Percentiles rank a stretch among this genome's conserved stretches.
phyloP scores from a whole-genome alignment of 345 rosid genomes.

The Euphorbia pulcherrima region DNA sequence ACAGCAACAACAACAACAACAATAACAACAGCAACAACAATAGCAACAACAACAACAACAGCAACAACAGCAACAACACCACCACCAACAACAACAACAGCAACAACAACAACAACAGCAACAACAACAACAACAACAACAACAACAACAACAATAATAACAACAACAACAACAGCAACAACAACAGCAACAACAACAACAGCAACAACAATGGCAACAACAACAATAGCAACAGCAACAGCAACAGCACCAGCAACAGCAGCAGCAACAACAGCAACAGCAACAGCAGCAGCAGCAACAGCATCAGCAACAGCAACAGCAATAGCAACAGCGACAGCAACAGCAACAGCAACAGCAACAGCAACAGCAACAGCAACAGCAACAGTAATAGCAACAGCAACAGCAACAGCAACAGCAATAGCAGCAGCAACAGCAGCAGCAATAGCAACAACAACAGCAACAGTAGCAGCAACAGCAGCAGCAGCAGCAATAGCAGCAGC shows the following conservation, averaged over 20 bases:
- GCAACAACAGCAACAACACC: not conserved
- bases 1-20: not conserved
- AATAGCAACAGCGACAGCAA: not conserved
- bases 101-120: not conserved
- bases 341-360: not conserved
- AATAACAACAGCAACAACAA: not conserved
- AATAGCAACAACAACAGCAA: not conserved
- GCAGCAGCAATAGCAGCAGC: not conserved
- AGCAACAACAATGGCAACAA: not conserved
- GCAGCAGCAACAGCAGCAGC: not conserved
- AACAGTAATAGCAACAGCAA: not conserved
- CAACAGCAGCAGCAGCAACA: not conserved
- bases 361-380: not conserved
- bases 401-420: not conserved
- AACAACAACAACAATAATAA: not conserved
- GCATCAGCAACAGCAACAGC: not conserved
- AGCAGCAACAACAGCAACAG: not conserved
- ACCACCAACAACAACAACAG: not conserved
- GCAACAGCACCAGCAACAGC: not conserved
- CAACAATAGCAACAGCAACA: not conserved
- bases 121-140: not conserved
- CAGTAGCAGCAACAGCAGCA: not conserved
- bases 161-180: not conserved
- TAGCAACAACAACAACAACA: not conserved
- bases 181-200: not conserved